Conservation (phyloP, 805 yeast genomes). For the Metschnikowia lachancei region DNA sequence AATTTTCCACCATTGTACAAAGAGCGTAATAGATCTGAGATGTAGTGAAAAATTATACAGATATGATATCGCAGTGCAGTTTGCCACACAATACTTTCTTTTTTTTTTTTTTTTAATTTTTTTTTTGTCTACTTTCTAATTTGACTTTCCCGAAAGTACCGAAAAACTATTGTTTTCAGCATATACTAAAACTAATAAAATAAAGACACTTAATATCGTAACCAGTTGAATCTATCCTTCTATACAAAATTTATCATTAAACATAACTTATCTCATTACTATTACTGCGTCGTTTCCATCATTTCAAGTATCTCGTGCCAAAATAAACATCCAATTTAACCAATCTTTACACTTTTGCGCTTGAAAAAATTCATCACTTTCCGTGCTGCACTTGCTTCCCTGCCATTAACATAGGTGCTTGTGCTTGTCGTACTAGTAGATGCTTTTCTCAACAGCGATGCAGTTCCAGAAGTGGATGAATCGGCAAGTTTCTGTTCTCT, state of each 20-base stretch:
- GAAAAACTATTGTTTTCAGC: not conserved
- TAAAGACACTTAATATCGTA: not conserved
- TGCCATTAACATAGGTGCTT: constrained; percentile 33
- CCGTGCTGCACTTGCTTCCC: constrained; percentile 71
- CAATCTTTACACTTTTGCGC: constrained; percentile 20
- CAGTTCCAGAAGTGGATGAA: constrained; percentile 29
- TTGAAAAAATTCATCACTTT: constrained; percentile 23
- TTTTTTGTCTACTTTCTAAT: not conserved
- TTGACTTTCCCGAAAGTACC: too few relatives aligned
- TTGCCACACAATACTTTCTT: constrained; percentile 5
- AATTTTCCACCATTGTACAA: constrained; percentile 5
- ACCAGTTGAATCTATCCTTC: too few relatives aligned
- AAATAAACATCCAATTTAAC: constrained; percentile 6
- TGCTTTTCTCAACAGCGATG: constrained; percentile 6
- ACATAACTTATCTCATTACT: constrained; percentile 1
- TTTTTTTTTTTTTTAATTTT: not conserved
- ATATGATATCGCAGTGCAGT: constrained; percentile 3
- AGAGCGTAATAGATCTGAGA: not conserved
- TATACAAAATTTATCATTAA: not conserved
- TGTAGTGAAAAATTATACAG: constrained; percentile 1
- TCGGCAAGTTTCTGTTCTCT: constrained; percentile 27
- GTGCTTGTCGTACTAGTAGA: constrained; percentile 17
- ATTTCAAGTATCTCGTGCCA: not conserved
- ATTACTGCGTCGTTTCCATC: not conserved
- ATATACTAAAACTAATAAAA: not conserved